Conservation (phyloP, 1,284 basidiomycete species). For the Cryptococcus maquisensis region DNA sequence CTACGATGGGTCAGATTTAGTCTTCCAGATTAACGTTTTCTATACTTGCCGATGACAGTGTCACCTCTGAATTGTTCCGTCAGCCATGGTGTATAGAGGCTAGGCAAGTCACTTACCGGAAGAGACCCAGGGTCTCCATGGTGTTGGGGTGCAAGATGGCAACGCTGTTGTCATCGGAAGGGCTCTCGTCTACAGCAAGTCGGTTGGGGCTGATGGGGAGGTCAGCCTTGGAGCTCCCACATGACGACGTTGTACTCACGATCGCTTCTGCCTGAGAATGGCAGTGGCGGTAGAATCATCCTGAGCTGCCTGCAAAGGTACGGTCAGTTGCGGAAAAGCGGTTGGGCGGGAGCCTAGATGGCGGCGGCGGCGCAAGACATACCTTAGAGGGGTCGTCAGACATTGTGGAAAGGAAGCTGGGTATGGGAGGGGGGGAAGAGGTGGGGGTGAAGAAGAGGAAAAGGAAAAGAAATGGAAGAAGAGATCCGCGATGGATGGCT, state of each 20-base stretch:
- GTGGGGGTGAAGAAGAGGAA: not conserved
- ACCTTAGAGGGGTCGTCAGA: constrained; percentile 36
- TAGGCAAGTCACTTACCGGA: constrained; percentile 60
- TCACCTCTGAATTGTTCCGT: constrained; percentile 27
- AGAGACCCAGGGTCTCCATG: constrained; percentile 91
- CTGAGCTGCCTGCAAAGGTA: constrained; percentile 28
- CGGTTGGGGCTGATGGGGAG: constrained; percentile 71
- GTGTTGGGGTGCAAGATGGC: constrained; percentile 92
- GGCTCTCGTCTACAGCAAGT: constrained; percentile 86
- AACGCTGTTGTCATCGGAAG: constrained; percentile 81
- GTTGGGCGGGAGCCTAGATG: not conserved
- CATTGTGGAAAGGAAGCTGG: constrained; percentile 13
- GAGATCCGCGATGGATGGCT: not conserved
- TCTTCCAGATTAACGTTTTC: not conserved
- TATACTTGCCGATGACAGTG: constrained; percentile 40
- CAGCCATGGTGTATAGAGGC: not conserved
- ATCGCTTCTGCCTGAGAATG: constrained; percentile 91
- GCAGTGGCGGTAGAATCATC: constrained; percentile 68
- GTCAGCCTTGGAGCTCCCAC: not conserved
- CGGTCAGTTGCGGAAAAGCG: not conserved
- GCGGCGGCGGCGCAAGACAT: constrained; percentile 5
- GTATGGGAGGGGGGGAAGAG: not conserved
- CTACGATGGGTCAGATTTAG: constrained; percentile 33
- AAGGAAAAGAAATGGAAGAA: not conserved
- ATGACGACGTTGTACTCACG: constrained; percentile 58